Conservation (phyloP, 2,329 filamentous ascomycete genomes). For the Cladobotryum protrusum region DNA sequence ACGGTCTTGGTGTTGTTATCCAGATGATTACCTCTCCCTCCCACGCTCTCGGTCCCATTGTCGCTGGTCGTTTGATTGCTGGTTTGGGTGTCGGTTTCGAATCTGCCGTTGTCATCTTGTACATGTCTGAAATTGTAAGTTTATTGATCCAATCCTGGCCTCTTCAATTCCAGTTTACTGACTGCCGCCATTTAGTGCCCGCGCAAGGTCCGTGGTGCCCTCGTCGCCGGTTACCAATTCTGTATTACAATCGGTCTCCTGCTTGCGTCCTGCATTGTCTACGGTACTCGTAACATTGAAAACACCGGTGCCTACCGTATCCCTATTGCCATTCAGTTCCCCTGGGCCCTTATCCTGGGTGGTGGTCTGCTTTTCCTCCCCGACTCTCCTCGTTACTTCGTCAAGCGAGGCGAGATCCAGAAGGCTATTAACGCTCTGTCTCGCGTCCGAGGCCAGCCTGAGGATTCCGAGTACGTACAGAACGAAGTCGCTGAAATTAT, state of each 20-base stretch:
- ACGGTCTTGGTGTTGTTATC: constrained; percentile 60
- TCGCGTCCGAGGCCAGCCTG: constrained; percentile 66
- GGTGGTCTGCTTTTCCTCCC: constrained; percentile 69
- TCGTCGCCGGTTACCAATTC: constrained; percentile 80
- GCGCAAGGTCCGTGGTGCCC: constrained; percentile 66
- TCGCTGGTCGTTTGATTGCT: constrained; percentile 67
- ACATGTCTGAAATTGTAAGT: constrained; percentile 76
- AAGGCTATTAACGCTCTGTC: constrained; percentile 56
- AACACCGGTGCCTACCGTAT: constrained; percentile 71
- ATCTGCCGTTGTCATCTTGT: constrained; percentile 73
- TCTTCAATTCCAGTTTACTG: constrained; percentile 6
- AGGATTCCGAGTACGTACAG: constrained; percentile 68
- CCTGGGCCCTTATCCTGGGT: constrained; percentile 72
- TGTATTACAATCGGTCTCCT: constrained; percentile 75
- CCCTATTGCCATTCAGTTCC: constrained; percentile 72
- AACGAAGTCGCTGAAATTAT: constrained; percentile 78
- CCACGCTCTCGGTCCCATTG: constrained; percentile 54
- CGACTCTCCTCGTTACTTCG: constrained; percentile 79
- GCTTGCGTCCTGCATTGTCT: constrained; percentile 67
- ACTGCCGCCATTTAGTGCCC: constrained; percentile 36
- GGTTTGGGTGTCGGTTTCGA: constrained; percentile 77
- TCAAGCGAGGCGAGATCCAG: constrained; percentile 68
- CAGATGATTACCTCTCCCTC: constrained; percentile 50
- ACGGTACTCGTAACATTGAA: constrained; percentile 56
- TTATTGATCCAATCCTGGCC: neutral